Conservation (phyloP, 805 yeast genomes). For the Sugiyamaella marilandica region DNA sequence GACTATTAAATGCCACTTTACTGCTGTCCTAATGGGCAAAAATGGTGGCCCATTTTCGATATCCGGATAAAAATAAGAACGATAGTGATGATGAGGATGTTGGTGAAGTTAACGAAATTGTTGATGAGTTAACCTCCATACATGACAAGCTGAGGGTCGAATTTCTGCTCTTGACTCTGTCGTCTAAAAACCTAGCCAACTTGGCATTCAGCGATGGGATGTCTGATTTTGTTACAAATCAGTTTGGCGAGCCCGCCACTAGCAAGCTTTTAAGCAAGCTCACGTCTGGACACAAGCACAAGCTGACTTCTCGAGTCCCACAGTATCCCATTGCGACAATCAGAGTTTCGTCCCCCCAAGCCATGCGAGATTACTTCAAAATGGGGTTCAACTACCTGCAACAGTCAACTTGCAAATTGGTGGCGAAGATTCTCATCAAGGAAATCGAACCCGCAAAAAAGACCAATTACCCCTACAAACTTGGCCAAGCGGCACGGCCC, state of each 20-base stretch:
- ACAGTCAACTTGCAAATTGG: slow-evolving; percentile 52
- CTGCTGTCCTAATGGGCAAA: too few relatives aligned
- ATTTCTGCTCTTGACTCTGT: background rate
- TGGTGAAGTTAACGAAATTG: too few relatives aligned
- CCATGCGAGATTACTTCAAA: background rate
- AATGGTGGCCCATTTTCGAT: too few relatives aligned
- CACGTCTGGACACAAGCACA: background rate
- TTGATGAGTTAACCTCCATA: too few relatives aligned
- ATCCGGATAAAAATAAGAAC: too few relatives aligned
- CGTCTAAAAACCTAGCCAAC: background rate
- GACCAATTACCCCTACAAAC: slow-evolving; percentile 56
- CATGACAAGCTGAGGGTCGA: background rate
- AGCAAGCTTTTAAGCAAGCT: background rate
- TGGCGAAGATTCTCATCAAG: slow-evolving; percentile 67
- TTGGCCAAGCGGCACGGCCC: slow-evolving; percentile 48
- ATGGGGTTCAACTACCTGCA: background rate
- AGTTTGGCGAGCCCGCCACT: background rate
- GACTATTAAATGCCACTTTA: too few relatives aligned
- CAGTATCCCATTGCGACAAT: background rate
- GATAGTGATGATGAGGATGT: too few relatives aligned
- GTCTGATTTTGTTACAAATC: background rate
- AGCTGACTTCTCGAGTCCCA: background rate
- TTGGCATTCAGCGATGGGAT: background rate
- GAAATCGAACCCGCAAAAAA: slow-evolving; percentile 64
- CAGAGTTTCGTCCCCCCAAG: background rate